Percentiles rank a stretch among this genome's conserved stretches.
These are phyloP conservation scores for Metarhizium album DNA, from an alignment of 2,329 filamentous ascomycete species.

Conservation along the genomic window DNA sequence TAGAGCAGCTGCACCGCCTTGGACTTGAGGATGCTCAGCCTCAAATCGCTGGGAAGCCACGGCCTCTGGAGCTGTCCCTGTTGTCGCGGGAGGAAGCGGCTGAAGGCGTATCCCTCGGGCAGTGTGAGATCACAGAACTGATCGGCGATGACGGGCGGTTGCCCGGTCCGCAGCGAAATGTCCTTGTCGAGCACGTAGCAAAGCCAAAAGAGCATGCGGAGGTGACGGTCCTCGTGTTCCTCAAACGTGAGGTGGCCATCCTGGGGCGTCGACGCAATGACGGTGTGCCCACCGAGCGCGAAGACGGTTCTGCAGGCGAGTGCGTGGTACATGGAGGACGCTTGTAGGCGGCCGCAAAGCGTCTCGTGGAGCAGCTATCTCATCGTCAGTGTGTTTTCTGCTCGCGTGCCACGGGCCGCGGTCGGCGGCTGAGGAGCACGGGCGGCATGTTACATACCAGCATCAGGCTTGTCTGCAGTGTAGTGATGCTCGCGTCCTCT, in stretches of 20 bases:
- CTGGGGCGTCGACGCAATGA: slow-evolving; percentile 8
- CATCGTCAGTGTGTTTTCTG: neutral
- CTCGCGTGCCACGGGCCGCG: no score
- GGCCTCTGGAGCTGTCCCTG: neutral
- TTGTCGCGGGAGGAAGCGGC: slow-evolving; percentile 10
- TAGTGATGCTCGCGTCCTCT: slow-evolving; percentile 31
- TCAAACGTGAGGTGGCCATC: no score
- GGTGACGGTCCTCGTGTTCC: no score
- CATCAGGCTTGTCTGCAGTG: slow-evolving; percentile 34
- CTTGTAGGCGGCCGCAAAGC: slow-evolving; percentile 34
- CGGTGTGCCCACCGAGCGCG: slow-evolving; percentile 34
- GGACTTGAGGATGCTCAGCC: no score
- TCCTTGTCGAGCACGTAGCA: no score
- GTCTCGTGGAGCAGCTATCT: slow-evolving; percentile 30
- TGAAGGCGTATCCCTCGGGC: slow-evolving; percentile 23
- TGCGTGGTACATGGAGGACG: slow-evolving; percentile 31
- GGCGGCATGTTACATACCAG: slow-evolving; percentile 29
- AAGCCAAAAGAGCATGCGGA: no score
- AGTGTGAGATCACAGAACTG: slow-evolving; percentile 42
- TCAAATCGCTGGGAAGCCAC: no score
- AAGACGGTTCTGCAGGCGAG: slow-evolving; percentile 37
- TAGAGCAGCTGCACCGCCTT: slow-evolving; percentile 25
- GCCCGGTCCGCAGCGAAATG: no score
- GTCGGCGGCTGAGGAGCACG: neutral
- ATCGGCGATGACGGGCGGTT: slow-evolving; percentile 26